These are phyloP conservation scores for Aegle marmelos DNA, from an alignment of 345 rosid genomes.

Conservation along the genomic window DNA sequence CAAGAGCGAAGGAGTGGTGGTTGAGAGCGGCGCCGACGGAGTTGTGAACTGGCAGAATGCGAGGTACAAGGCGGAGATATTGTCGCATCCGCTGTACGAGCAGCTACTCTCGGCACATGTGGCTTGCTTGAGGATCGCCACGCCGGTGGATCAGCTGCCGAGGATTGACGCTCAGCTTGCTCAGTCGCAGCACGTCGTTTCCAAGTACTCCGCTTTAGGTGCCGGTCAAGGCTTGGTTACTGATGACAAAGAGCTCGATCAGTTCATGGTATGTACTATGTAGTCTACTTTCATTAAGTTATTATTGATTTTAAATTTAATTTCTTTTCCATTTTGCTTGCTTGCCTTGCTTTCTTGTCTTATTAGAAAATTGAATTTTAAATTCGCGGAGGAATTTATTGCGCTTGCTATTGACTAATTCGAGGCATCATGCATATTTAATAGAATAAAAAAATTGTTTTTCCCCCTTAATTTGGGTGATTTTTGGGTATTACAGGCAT, in stretches of 20 bases:
- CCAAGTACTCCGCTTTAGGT: constrained; percentile 77
- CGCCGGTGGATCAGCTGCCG: constrained; percentile 94
- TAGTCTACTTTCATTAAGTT: not conserved
- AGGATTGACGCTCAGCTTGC: constrained; percentile 96
- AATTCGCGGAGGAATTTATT: constrained; percentile 9
- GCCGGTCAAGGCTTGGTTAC: constrained; percentile 51
- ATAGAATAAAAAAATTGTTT: not conserved
- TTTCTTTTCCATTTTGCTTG: not conserved
- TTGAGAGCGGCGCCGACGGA: constrained; percentile 45
- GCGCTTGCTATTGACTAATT: constrained; percentile 6
- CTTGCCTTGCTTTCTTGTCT: constrained; percentile 7
- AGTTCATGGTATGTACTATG: constrained; percentile 78
- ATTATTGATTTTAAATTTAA: not conserved
- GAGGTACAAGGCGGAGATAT: constrained; percentile 78
- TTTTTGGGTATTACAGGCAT: not conserved
- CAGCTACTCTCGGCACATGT: constrained; percentile 93
- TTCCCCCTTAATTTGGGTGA: not conserved
- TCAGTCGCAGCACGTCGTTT: constrained; percentile 89
- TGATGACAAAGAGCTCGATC: constrained; percentile 94
- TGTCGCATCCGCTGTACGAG: constrained; percentile 84
- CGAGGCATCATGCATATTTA: not conserved
- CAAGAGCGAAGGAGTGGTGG: constrained; percentile 43
- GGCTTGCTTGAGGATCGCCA: constrained; percentile 82
- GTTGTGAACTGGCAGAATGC: constrained; percentile 85
- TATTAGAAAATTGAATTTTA: constrained; percentile 4